A percentile compares a stretch with the other conserved stretches of the same genome.
Evolutionary conservation across 495 filamentous ascomycete species (phyloP).

Genomic region (Talaromyces trachyspermus): DNA sequence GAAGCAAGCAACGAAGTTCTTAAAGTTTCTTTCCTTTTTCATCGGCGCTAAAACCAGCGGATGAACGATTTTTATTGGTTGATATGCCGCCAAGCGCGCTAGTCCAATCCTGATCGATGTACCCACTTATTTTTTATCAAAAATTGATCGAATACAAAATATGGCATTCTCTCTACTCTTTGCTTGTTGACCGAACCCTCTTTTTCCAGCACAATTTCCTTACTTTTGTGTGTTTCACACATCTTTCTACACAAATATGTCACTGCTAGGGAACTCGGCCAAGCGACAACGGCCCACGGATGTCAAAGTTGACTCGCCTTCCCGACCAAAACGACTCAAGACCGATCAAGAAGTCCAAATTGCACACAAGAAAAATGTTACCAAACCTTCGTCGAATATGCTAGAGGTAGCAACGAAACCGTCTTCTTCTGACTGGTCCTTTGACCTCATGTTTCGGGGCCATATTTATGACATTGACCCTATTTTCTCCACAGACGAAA

Average conservation of each 20-base stretch:
- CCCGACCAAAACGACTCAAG: constrained; percentile 6
- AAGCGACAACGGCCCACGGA: constrained; percentile 8
- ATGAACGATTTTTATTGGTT: background rate
- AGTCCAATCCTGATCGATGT: background rate
- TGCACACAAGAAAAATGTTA: background rate
- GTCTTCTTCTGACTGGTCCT: background rate
- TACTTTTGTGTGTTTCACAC: too few relatives aligned
- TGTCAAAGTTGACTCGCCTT: background rate
- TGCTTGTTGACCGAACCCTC: background rate
- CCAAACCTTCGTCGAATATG: constrained; percentile 3
- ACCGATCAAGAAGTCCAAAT: background rate
- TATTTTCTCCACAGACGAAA: constrained; percentile 70
- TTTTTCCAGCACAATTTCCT: too few relatives aligned
- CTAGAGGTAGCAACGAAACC: background rate
- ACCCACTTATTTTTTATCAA: constrained; percentile 5
- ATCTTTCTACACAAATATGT: too few relatives aligned
- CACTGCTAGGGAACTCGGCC: background rate
- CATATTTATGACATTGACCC: constrained; percentile 55
- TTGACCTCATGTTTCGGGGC: constrained; percentile 2
- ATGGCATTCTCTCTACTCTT: background rate
- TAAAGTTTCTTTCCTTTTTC: background rate
- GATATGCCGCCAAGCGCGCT: background rate
- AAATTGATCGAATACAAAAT: background rate
- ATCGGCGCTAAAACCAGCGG: background rate
- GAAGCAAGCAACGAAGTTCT: background rate